Evolutionary conservation across 73 alveolate genomes (phyloP).

Genomic region (Paraurostyla sp.): DNA sequence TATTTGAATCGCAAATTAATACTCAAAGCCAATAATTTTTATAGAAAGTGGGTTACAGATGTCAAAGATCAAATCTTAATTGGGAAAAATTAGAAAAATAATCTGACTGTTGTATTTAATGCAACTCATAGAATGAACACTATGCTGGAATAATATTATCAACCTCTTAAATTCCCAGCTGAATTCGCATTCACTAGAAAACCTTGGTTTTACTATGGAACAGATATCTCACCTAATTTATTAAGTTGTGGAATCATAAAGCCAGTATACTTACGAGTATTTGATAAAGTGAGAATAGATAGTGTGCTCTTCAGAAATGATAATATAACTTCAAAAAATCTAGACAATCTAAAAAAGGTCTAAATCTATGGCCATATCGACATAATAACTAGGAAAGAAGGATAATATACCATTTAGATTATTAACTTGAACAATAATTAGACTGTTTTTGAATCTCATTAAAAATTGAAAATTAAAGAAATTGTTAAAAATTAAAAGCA

Average conservation of each 20-base stretch:
- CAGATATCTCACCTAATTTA: neutral
- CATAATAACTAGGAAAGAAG: neutral
- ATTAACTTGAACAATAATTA: too few relatives aligned
- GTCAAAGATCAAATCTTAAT: neutral
- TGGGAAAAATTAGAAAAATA: neutral
- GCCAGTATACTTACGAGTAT: neutral
- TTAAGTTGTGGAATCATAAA: neutral
- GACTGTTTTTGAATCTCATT: too few relatives aligned
- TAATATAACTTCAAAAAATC: neutral
- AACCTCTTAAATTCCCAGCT: neutral
- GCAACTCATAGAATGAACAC: neutral
- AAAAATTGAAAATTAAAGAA: too few relatives aligned
- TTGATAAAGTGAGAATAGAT: neutral
- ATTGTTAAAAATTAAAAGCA: too few relatives aligned
- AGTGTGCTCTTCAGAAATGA: neutral
- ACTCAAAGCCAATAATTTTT: neutral
- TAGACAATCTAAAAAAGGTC: neutral
- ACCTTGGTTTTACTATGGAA: constrained; percentile 4
- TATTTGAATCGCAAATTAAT: neutral
- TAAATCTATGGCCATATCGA: neutral
- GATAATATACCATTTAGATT: neutral
- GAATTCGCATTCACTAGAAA: neutral
- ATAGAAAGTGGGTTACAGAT: neutral
- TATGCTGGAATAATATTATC: neutral
- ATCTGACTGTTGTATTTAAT: neutral